Evolutionary conservation across 148 eudicot species (phyloP).

Genomic region (Fagopyrum homotropicum): DNA sequence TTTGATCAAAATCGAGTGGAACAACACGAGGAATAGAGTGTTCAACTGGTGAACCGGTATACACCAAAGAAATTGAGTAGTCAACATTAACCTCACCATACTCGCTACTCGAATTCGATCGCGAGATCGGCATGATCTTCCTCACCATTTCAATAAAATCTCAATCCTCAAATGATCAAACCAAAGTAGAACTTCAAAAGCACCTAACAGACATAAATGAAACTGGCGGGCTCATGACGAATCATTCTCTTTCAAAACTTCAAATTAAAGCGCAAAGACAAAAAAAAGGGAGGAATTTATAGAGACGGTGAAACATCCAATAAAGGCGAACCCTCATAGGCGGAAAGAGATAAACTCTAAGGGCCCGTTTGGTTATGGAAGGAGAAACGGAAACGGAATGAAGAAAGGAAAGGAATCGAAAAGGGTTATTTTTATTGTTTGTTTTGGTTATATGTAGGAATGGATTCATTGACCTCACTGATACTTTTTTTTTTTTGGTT

Average conservation of each 20-base stretch:
- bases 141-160: neutral
- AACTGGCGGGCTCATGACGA: constrained; percentile 1
- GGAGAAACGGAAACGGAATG: too few species aligned
- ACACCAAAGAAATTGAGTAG: constrained; percentile 75
- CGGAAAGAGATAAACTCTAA: neutral
- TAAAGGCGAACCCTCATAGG: neutral
- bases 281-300: neutral
- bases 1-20: constrained; percentile 64
- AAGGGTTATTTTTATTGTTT: too few species aligned
- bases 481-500: too few species aligned
- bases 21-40: constrained; percentile 66
- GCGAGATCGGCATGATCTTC: constrained; percentile 13
- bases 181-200: neutral
- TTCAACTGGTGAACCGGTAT: constrained; percentile 73
- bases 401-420: too few species aligned
- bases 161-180: neutral
- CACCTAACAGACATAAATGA: constrained; percentile 1
- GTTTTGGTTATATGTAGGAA: too few species aligned
- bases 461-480: too few species aligned
- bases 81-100: constrained; percentile 16
- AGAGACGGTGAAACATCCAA: neutral
- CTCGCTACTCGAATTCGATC: constrained; percentile 12
- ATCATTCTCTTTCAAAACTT: constrained; percentile 6
- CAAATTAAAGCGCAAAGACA: constrained; percentile 9
- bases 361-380: too few species aligned